phyloP scores from a whole-genome alignment of 306 rosid genomes.

The Parietaria judaica region DNA sequence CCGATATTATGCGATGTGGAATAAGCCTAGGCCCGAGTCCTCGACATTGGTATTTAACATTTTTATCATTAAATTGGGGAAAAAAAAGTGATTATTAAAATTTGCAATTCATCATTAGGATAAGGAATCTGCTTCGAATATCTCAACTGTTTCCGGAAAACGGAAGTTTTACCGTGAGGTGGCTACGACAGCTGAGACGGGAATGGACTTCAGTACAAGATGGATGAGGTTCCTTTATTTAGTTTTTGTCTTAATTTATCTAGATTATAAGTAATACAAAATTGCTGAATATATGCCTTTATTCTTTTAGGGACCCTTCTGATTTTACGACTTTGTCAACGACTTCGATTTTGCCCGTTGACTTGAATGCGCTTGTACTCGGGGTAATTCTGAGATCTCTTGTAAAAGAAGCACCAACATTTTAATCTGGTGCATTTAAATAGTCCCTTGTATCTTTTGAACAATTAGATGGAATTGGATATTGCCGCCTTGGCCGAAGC shows the following conservation, averaged over 20 bases:
- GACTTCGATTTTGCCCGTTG: constrained; percentile 73
- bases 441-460: constrained; percentile 5
- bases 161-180: constrained; percentile 54
- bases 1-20: constrained; percentile 89
- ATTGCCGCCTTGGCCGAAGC: constrained; percentile 65
- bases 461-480: constrained; percentile 70
- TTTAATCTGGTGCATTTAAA: background rate
- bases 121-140: constrained; percentile 56
- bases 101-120: constrained; percentile 34
- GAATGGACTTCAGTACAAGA: constrained; percentile 96
- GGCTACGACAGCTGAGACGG: constrained; percentile 80
- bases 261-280: background rate
- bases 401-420: constrained; percentile 12
- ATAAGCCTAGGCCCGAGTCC: constrained; percentile 84
- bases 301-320: constrained; percentile 48
- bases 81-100: background rate
- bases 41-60: constrained; percentile 38
- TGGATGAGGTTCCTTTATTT: constrained; percentile 63
- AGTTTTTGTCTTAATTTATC: too few species aligned
- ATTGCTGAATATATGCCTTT: background rate
- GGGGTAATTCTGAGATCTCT: constrained; percentile 41
- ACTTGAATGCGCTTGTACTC: constrained; percentile 64
- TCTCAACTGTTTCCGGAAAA: constrained; percentile 40
- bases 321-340: constrained; percentile 75
- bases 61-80: constrained; percentile 14